Conservation (phyloP, 2,329 filamentous ascomycete genomes). For the Epichloe elymi region DNA sequence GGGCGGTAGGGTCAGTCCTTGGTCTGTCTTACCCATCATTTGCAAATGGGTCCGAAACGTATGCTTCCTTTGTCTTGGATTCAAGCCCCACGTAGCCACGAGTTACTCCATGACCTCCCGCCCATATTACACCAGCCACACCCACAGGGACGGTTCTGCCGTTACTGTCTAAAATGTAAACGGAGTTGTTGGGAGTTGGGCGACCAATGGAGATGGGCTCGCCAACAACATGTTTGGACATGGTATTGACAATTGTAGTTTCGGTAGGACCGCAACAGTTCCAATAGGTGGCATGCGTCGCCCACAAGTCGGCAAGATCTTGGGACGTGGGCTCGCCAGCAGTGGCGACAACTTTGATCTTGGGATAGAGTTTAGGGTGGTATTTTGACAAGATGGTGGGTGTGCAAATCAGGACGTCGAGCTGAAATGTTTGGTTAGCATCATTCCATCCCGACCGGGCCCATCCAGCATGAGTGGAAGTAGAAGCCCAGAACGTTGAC, state of each 20-base stretch:
- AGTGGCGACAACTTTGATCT: conserved; percentile 38
- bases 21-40: conserved; percentile 31
- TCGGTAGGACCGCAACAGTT: conserved; percentile 50
- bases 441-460: background rate
- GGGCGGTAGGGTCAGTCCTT: background rate
- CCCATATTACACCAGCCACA: conserved; percentile 40
- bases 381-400: conserved; percentile 41
- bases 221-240: conserved; percentile 34
- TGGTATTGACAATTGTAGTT: conserved; percentile 46
- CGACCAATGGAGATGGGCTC: conserved; percentile 37
- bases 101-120: conserved; percentile 40
- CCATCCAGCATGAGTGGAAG: too few species aligned
- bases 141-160: conserved; percentile 31
- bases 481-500: background rate
- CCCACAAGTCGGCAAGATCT: conserved; percentile 42
- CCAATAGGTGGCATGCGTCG: conserved; percentile 32
- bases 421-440: conserved; percentile 8
- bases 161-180: conserved; percentile 39
- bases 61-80: conserved; percentile 35
- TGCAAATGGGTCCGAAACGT: conserved; percentile 36
- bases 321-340: conserved; percentile 41
- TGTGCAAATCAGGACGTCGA: conserved; percentile 41
- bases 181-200: conserved; percentile 42
- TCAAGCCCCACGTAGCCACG: conserved; percentile 42
- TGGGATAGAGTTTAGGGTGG: conserved; percentile 30